Percentiles rank a stretch among this genome's conserved stretches.
These are phyloP conservation scores for Gonapodya prolifera DNA, from an alignment of 192 early-diverging fungal genomes.

Conservation along the genomic window DNA sequence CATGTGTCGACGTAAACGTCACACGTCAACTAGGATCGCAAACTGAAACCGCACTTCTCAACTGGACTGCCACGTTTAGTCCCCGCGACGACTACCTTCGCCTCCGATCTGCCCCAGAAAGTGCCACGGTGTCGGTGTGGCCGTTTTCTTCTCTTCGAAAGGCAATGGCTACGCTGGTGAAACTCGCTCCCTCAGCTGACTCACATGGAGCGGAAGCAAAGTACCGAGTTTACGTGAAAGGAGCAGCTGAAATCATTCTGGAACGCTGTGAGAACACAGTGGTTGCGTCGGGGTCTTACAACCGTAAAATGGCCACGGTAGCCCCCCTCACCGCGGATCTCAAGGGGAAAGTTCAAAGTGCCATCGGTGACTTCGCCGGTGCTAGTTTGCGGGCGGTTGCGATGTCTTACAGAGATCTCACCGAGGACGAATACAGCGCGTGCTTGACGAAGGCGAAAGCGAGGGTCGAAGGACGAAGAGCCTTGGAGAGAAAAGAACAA, in stretches of 20 bases:
- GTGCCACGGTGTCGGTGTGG: not conserved
- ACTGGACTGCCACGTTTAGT: constrained; percentile 49
- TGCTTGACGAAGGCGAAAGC: no score
- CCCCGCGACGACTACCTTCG: constrained; percentile 21
- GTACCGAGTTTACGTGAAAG: constrained; percentile 53
- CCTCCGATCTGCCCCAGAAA: not conserved
- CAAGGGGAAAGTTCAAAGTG: no score
- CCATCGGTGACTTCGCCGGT: constrained; percentile 57
- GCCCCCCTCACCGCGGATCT: no score
- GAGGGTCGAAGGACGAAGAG: no score
- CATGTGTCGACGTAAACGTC: not conserved
- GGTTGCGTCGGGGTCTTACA: no score
- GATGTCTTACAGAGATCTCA: constrained; percentile 69
- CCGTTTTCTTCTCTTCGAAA: constrained; percentile 8
- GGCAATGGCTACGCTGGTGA: constrained; percentile 9
- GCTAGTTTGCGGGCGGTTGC: constrained; percentile 81
- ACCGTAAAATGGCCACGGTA: no score
- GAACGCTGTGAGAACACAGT: no score
- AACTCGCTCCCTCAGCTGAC: not conserved
- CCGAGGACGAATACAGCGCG: constrained; percentile 5
- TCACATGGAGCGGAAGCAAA: constrained; percentile 1
- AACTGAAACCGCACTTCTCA: constrained; percentile 84
- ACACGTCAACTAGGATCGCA: constrained; percentile 54
- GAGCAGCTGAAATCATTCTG: constrained; percentile 71
- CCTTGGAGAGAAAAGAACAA: no score